Percentiles rank a stretch among this genome's conserved stretches.
phyloP scores from a whole-genome alignment of 1,139 yeast genomes.

The Sugiyamaella castrensis region DNA sequence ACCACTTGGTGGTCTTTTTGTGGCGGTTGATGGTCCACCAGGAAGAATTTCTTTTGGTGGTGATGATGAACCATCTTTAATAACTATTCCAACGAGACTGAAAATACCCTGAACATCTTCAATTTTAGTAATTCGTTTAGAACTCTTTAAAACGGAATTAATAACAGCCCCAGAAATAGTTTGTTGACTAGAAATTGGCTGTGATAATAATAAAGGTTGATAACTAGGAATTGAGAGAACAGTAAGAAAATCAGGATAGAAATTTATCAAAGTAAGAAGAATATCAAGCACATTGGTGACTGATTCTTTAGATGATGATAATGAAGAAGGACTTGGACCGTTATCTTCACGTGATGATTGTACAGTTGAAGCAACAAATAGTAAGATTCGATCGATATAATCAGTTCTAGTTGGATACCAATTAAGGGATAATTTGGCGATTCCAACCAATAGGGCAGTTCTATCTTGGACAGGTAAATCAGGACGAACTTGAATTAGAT shows the following conservation, averaged over 20 bases:
- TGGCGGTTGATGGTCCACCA: constrained; percentile 21
- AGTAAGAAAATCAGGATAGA: constrained; percentile 36
- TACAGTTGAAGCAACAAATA: constrained; percentile 47
- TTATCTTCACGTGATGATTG: constrained; percentile 20
- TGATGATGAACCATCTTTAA: constrained; percentile 28
- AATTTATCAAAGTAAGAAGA: constrained; percentile 56
- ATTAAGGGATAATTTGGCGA: constrained; percentile 59
- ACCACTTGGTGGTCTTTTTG: constrained; percentile 17
- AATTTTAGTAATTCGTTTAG: constrained; percentile 29
- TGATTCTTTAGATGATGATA: constrained; percentile 24
- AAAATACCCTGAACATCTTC: constrained; percentile 41
- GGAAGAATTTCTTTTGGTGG: constrained; percentile 11
- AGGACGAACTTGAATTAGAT: constrained; percentile 54
- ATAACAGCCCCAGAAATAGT: constrained; percentile 39
- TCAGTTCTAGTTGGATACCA: constrained; percentile 63
- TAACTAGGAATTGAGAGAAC: constrained; percentile 39
- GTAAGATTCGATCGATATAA: constrained; percentile 60
- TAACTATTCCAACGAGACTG: constrained; percentile 39
- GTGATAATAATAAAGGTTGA: constrained; percentile 38
- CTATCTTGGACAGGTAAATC: constrained; percentile 65
- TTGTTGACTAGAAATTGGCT: constrained; percentile 39
- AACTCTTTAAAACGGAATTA: constrained; percentile 33
- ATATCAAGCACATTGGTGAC: constrained; percentile 51
- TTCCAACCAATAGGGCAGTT: constrained; percentile 60
- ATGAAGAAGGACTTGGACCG: constrained; percentile 16